Base-by-base conservation (phyloP, 495 filamentous ascomycete genomes). In the Penicillium paradoxum region DNA sequence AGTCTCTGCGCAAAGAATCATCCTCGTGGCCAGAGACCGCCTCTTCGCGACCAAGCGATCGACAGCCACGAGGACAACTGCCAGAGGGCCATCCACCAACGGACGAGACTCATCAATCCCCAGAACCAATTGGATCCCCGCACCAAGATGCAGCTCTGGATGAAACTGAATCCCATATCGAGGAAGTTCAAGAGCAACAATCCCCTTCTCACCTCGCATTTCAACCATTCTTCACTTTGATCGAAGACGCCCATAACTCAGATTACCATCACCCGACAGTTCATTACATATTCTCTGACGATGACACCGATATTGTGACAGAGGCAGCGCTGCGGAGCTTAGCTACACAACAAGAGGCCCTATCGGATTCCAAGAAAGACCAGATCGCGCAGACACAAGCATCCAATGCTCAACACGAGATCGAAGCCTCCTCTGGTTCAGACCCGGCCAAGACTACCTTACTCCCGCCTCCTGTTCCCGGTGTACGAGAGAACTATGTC, bases 231-330 rank as follows among this genome's bases (percentile, higher is more conserved):
- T 79, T 80, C 76, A 79, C 72, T 49, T 65, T 81, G 50, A 72
- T 79, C 59, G 72, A 78, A 62, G 76, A 73, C 60, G 61, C 66
- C 45, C 68, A 70, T 55, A 70, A 67, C 21, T 64, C 65, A 21
- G 72, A 70, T 43, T 72, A 89, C 69, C 78, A 92, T 68, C 91
- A 95, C 55, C 83, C 84, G 18, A 83, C 78, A 36, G 83, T 96
- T 2, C 90, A 92, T 76, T 97, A 97, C 72, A 81, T 96, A 54
- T 97, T 95, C 72, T 79, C 78, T 56, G 87, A 91, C 62, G 90
- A 95, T 69, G 78, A 81, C 62, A 67, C 65, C 4, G 85, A 88
- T 9, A 72, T 85, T 39, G 68, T 89, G 27, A 86, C 85, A 6
- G 73, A 75, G 47, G 78, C 77, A 11, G 73, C 74, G 6, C 56